These are phyloP conservation scores for Pseudocercospora vitis DNA, from an alignment of 2,329 filamentous ascomycete genomes.

Conservation along the genomic window DNA sequence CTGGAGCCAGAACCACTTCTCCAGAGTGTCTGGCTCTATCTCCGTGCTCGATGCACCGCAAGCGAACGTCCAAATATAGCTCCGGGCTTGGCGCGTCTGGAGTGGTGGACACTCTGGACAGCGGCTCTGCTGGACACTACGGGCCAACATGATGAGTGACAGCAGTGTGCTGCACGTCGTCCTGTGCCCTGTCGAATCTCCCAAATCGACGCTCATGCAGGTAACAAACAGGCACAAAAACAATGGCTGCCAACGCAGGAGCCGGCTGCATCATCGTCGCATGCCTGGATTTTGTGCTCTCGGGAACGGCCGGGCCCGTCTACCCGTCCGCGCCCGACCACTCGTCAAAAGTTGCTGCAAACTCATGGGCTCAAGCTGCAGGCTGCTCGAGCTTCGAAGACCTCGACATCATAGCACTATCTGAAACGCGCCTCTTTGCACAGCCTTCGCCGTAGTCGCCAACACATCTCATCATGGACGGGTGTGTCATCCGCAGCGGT, in stretches of 20 bases:
- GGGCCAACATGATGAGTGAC: too few relatives aligned
- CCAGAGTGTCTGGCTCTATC: neutral
- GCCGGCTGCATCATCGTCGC: neutral
- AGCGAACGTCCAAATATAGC: slow-evolving; percentile 2
- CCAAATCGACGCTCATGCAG: too few relatives aligned
- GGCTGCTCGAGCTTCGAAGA: slow-evolving; percentile 1
- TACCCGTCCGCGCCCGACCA: too few relatives aligned
- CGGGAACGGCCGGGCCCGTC: too few relatives aligned
- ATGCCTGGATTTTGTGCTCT: neutral
- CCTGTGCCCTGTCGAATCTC: too few relatives aligned
- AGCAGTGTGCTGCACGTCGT: too few relatives aligned
- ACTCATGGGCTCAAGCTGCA: neutral
- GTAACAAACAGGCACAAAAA: neutral
- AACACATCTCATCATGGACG: slow-evolving; percentile 27
- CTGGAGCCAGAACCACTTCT: neutral
- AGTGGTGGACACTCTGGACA: neutral
- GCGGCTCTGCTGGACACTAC: too few relatives aligned
- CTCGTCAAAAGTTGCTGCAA: neutral
- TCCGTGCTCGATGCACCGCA: too few relatives aligned
- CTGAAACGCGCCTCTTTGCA: slow-evolving; percentile 7
- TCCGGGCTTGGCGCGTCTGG: neutral
- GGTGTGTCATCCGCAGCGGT: slow-evolving; percentile 25
- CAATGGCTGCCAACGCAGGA: neutral
- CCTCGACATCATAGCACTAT: slow-evolving; percentile 17
- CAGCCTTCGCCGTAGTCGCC: neutral